These are phyloP conservation scores for Noccaea bulbosa DNA, from an alignment of 345 rosid species.

Conservation along the genomic window DNA sequence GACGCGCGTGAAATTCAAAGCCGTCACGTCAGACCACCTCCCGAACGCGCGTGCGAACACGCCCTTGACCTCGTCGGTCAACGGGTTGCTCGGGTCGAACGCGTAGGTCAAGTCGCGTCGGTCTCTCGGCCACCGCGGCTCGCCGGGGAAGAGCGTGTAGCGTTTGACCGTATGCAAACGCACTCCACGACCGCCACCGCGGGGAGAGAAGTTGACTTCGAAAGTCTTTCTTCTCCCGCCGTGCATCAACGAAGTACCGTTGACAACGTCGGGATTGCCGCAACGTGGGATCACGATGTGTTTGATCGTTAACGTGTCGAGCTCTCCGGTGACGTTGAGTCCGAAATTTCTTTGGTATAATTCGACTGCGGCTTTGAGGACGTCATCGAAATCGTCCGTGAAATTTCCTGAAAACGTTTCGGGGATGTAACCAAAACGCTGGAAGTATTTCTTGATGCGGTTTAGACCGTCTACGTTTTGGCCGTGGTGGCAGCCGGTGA, in stretches of 20 bases:
- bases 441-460: conserved; percentile 44
- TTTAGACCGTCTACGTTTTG: conserved; percentile 41
- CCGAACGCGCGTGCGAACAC: conserved; percentile 74
- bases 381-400: conserved; percentile 73
- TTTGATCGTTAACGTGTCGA: conserved; percentile 62
- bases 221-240: conserved; percentile 48
- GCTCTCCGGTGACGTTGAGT: conserved; percentile 71
- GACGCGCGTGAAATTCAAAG: conserved; percentile 61
- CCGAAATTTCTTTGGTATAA: conserved; percentile 78
- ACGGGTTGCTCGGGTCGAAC: conserved; percentile 52
- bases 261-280: conserved; percentile 86
- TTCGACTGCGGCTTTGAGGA: conserved; percentile 61
- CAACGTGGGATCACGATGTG: conserved; percentile 77
- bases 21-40: conserved; percentile 72
- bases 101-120: conserved; percentile 64
- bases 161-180: conserved; percentile 61
- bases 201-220: conserved; percentile 42
- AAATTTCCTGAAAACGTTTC: conserved; percentile 47
- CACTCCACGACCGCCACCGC: not conserved
- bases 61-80: conserved; percentile 55
- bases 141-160: conserved; percentile 72
- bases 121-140: conserved; percentile 68
- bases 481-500: conserved; percentile 47
- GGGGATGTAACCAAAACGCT: conserved; percentile 47
- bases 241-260: conserved; percentile 80